Conservation (phyloP, 208 protist species). For the Leishmania gerbilli region DNA sequence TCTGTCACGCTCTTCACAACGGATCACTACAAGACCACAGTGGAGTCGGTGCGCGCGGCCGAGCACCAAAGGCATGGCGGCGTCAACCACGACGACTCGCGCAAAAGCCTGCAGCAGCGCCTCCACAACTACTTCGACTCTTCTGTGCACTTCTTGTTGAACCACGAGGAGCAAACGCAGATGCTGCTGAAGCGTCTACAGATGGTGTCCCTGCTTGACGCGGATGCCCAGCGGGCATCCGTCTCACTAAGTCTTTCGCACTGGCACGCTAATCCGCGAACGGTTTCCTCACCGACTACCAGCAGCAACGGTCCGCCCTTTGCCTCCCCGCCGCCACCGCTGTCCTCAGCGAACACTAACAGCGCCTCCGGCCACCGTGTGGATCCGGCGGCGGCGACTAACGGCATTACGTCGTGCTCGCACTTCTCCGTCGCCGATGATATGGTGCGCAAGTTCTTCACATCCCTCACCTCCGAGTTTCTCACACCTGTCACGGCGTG, state of each 20-base stretch:
- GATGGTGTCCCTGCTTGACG: constrained; percentile 60
- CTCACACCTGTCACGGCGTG: constrained; percentile 70
- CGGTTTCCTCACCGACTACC: constrained; percentile 1
- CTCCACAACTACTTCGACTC: constrained; percentile 74
- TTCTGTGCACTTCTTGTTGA: constrained; percentile 65
- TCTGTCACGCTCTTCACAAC: constrained; percentile 30
- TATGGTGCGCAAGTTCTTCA: constrained; percentile 84
- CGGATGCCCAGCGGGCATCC: constrained; percentile 55
- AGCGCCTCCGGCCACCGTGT: not conserved
- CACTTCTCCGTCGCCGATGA: constrained; percentile 81
- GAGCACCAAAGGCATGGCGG: constrained; percentile 28
- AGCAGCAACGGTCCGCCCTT: not conserved
- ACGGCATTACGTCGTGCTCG: constrained; percentile 39
- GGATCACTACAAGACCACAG: constrained; percentile 31
- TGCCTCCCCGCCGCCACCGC: not conserved
- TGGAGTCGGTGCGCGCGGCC: constrained; percentile 27
- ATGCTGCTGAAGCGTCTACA: constrained; percentile 68
- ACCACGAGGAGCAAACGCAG: constrained; percentile 66
- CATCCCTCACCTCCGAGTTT: constrained; percentile 85
- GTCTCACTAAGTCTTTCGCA: constrained; percentile 47
- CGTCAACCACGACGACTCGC: constrained; percentile 29
- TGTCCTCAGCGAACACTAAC: not conserved
- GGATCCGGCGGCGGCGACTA: constrained; percentile 10
- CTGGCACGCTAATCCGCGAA: constrained; percentile 33
- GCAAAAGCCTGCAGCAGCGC: constrained; percentile 43